Percentiles rank a stretch among this genome's conserved stretches.
Conservation (phyloP, 1,284 basidiomycete species). For the Irpex rosettiformis region DNA sequence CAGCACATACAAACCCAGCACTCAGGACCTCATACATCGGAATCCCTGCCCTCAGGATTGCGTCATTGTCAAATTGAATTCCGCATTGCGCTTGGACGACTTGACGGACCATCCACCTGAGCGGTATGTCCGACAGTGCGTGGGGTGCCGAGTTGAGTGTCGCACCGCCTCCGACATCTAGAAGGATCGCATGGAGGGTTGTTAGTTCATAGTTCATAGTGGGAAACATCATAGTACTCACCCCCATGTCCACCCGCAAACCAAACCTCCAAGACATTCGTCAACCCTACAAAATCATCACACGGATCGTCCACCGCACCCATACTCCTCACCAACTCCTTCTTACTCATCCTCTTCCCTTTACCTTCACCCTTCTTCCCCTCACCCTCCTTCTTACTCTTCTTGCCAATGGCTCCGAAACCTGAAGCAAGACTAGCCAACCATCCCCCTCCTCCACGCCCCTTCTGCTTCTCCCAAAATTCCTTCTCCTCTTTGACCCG, state of each 20-base stretch:
- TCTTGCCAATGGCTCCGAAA: no score
- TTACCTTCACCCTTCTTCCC: not conserved
- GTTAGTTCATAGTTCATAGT: no score
- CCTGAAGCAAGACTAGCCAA: no score
- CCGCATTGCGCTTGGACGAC: slow-evolving; percentile 44
- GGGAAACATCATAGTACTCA: no score
- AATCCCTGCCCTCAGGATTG: slow-evolving; percentile 34
- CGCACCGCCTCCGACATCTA: slow-evolving; percentile 71
- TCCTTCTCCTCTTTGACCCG: not conserved
- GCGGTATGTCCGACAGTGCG: slow-evolving; percentile 54
- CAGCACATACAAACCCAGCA: slow-evolving; percentile 17
- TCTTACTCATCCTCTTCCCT: not conserved
- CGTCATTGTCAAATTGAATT: slow-evolving; percentile 45
- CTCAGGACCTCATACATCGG: slow-evolving; percentile 10
- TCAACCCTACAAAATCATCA: slow-evolving; percentile 14
- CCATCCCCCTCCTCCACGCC: no score
- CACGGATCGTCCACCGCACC: slow-evolving; percentile 2
- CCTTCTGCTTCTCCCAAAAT: no score
- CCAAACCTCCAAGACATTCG: slow-evolving; percentile 33
- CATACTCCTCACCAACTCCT: not conserved
- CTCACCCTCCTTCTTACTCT: not conserved
- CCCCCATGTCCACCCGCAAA: slow-evolving; percentile 31
- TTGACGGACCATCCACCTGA: slow-evolving; percentile 74
- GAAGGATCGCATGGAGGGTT: no score
- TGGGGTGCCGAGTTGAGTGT: slow-evolving; percentile 40